Evolutionary conservation across 2,329 filamentous ascomycete genomes (phyloP), one percentile per base, ranked within the genome.

Genomic region (Botrytis byssoidea): DNA sequence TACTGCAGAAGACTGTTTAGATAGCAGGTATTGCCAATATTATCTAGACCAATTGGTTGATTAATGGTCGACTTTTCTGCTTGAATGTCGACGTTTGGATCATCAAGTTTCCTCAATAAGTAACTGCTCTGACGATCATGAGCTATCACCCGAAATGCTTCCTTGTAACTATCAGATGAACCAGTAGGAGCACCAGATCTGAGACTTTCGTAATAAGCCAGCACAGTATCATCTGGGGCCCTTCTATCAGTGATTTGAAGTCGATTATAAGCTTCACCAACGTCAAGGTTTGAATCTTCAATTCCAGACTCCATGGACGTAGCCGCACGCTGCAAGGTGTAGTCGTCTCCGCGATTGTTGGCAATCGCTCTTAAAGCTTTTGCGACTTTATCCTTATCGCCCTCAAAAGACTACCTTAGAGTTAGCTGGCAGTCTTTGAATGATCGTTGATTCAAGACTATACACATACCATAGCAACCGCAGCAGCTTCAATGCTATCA

Each of bases 1-100:
- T 97, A 98, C 79, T 99, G 96, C 16, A 99, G 86, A 67, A 99
- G 88, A 83, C 95, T 98, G 85, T 99, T 99, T 72, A 99, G 87
- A 79, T 99, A 99, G 82, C 96, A 99, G 0, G 97, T 99, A 80
- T 99, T 99, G 74, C 96, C 95, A 73, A 98, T 97, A 78, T 98
- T 99, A 76, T 91, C 88, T 9, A 98, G 87, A 0, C 96, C 96
- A 35, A 97, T 93, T 0, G 96, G 96, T 82, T 93, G 90, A 44
- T 88, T 85, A 65, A 83, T 74, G n/a, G 76, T 78, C 22, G 74
- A 75, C 60, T 68, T 66, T 46, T 75, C 73, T 7, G 78, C 75
- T 72, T 76, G 75, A n/a, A 81, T 77, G 51, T 79, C 76, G 14
- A 80, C 79, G 66, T 81, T 76, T 22, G 81, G 80, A 72, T 82